These are phyloP conservation scores for Penicillium ochrochloron DNA, from an alignment of 495 filamentous ascomycete species.

Conservation along the genomic window DNA sequence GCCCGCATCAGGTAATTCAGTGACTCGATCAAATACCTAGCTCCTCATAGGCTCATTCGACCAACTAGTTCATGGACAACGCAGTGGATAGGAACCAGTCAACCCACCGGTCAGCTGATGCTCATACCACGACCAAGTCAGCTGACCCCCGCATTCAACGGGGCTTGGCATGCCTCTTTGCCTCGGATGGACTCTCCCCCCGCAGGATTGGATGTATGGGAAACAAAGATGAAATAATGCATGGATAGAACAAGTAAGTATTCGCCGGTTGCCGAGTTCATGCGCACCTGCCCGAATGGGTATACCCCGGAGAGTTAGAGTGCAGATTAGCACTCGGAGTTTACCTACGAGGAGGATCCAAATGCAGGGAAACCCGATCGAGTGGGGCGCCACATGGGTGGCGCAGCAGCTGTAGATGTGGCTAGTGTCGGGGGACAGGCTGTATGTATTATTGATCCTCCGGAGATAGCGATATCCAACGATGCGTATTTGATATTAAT, in stretches of 20 bases:
- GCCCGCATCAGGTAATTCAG: not conserved
- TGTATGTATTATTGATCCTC: not conserved
- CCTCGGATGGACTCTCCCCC: conserved; percentile 1
- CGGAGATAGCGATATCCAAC: conserved; percentile 1
- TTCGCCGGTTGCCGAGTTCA: not conserved
- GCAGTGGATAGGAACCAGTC: not conserved
- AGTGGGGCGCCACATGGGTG: conserved; percentile 15
- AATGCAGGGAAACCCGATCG: not conserved
- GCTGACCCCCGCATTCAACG: conserved; percentile 3
- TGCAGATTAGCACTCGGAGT: not conserved
- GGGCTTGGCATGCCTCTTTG: not conserved
- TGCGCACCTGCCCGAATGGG: conserved; percentile 4
- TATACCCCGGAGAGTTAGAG: conserved; percentile 18
- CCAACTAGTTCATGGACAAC: not conserved
- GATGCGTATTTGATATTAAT: not conserved
- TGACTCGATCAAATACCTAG: not conserved
- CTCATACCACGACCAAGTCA: not conserved
- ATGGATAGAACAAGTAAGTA: not conserved
- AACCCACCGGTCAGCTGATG: conserved; percentile 5
- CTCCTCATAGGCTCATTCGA: not conserved
- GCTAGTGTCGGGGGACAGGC: conserved; percentile 6
- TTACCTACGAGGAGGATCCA: not conserved
- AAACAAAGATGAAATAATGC: not conserved
- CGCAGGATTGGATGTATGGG: not conserved
- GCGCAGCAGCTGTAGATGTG: conserved; percentile 18